phyloP scores from a whole-genome alignment of 2,329 filamentous ascomycete genomes.

The Claviceps sp. region DNA sequence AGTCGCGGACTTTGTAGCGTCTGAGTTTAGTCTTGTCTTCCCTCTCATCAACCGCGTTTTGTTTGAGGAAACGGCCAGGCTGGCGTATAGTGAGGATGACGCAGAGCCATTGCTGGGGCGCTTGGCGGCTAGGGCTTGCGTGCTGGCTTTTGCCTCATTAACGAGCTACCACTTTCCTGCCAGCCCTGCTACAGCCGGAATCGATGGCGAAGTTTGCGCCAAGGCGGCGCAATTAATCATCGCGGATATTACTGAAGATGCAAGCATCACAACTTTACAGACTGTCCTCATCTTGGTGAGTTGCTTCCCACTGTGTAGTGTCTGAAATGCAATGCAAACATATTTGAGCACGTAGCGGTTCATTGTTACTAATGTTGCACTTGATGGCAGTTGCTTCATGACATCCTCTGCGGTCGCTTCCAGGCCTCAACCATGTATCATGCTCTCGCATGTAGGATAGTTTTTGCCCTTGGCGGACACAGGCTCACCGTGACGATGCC shows the following conservation, averaged over 20 bases:
- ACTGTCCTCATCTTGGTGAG: conserved; percentile 34
- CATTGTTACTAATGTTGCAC: not conserved
- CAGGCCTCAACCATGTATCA: conserved; percentile 30
- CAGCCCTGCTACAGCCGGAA: conserved; percentile 1
- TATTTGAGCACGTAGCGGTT: not conserved
- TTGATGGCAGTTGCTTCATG: conserved; percentile 23
- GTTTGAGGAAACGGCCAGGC: conserved; percentile 29
- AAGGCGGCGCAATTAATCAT: conserved; percentile 28
- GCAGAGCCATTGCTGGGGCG: conserved; percentile 11
- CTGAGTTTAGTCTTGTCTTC: conserved; percentile 30
- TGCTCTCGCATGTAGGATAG: conserved; percentile 30
- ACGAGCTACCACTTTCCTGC: conserved; percentile 12
- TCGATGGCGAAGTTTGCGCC: conserved; percentile 28
- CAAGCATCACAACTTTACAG: conserved; percentile 30
- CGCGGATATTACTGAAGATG: conserved; percentile 27
- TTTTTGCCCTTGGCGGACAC: conserved; percentile 37
- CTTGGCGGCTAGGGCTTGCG: conserved; percentile 28
- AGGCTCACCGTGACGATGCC: conserved; percentile 10
- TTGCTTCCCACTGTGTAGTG: not conserved
- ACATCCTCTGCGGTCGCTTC: conserved; percentile 32
- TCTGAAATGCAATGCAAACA: no score
- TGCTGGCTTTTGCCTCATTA: conserved; percentile 34
- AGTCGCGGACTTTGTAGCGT: conserved; percentile 13
- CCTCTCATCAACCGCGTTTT: conserved; percentile 33
- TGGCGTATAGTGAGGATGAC: conserved; percentile 26